Percentiles rank a stretch among this genome's conserved stretches.
These are phyloP conservation scores for Termitomyces sp. DNA, from an alignment of 768 basidiomycete genomes.

Conservation along the genomic window DNA sequence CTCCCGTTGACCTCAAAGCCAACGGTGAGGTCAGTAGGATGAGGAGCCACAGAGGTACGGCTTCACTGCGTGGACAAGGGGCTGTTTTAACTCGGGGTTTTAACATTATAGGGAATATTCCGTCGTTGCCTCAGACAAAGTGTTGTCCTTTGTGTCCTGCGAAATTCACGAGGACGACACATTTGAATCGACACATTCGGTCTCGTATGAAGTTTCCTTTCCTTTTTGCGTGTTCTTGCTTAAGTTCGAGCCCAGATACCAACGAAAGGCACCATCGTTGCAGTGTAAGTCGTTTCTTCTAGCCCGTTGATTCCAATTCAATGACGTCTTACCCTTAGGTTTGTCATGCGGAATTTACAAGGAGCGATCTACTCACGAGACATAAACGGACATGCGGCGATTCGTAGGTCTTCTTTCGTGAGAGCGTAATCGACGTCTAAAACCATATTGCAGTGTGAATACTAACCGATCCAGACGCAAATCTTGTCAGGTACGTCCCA, in stretches of 20 bases:
- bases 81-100: not conserved
- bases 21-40: constrained; percentile 41
- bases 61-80: not conserved
- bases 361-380: constrained; percentile 68
- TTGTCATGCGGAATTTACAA: constrained; percentile 67
- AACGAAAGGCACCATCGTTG: constrained; percentile 65
- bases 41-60: constrained; percentile 38
- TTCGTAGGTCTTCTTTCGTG: constrained; percentile 39
- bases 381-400: constrained; percentile 73
- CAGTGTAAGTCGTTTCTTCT: constrained; percentile 38
- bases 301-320: not conserved
- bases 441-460: constrained; percentile 26
- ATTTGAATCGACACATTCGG: constrained; percentile 69
- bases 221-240: not conserved
- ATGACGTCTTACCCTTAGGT: constrained; percentile 35
- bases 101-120: constrained; percentile 52
- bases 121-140: constrained; percentile 70
- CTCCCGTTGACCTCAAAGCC: constrained; percentile 34
- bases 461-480: constrained; percentile 59
- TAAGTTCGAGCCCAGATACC: constrained; percentile 41
- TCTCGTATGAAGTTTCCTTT: constrained; percentile 49
- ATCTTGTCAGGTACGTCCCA: constrained; percentile 49
- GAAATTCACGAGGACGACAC: constrained; percentile 71
- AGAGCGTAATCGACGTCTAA: not conserved
- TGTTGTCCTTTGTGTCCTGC: constrained; percentile 66